These are phyloP conservation scores for Articulospora tetracladia DNA, from an alignment of 495 filamentous ascomycete genomes.

Conservation along the genomic window DNA sequence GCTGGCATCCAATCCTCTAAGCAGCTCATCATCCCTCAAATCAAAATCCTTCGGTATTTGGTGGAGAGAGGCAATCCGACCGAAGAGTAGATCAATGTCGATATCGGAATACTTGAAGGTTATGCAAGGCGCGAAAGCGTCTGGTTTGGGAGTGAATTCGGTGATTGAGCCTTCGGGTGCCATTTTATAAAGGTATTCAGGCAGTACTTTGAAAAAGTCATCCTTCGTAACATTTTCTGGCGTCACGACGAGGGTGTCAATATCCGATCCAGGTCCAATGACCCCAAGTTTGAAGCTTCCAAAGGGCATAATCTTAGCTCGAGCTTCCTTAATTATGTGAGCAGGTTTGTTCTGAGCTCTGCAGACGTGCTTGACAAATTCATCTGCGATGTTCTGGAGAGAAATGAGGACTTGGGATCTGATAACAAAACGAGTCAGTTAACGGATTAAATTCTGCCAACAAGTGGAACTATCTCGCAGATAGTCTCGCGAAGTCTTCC, in stretches of 20 bases:
- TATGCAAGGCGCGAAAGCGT: constrained; percentile 93
- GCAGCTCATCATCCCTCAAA: constrained; percentile 74
- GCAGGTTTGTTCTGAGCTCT: constrained; percentile 63
- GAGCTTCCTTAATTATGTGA: constrained; percentile 70
- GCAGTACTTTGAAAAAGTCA: constrained; percentile 90
- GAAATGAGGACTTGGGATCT: constrained; percentile 52
- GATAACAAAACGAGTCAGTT: background rate
- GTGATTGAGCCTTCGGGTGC: constrained; percentile 71
- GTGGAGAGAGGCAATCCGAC: constrained; percentile 62
- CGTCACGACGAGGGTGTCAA: constrained; percentile 89
- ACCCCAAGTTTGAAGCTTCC: constrained; percentile 93
- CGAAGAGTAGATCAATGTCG: constrained; percentile 93
- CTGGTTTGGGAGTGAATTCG: constrained; percentile 80
- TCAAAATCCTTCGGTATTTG: constrained; percentile 70
- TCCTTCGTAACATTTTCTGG: constrained; percentile 82
- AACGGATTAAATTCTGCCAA: background rate
- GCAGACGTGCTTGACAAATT: constrained; percentile 79
- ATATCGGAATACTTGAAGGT: constrained; percentile 88
- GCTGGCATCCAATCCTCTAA: constrained; percentile 80
- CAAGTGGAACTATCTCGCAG: background rate
- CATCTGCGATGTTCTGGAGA: constrained; percentile 73
- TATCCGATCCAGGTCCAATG: constrained; percentile 94
- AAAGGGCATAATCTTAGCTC: constrained; percentile 90
- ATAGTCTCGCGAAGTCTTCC: background rate
- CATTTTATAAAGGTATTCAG: constrained; percentile 67